Conservation (phyloP, 2,329 filamentous ascomycete genomes). For the Cladosporium sp. region DNA sequence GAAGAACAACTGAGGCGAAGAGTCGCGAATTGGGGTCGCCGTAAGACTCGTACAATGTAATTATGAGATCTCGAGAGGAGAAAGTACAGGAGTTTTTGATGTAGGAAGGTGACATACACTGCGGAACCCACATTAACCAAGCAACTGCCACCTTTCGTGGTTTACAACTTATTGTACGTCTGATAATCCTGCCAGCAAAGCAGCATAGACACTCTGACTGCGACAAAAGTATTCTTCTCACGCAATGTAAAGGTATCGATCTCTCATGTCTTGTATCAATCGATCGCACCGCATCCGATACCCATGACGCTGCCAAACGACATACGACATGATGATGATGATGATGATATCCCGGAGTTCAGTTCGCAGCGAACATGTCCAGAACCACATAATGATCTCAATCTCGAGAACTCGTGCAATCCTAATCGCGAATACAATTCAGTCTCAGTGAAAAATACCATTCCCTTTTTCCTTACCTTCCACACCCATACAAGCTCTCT, state of each 20-base stretch:
- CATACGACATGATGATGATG: constrained; percentile 1
- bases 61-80: neutral
- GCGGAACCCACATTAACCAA: neutral
- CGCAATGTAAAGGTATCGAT: neutral
- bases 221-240: neutral
- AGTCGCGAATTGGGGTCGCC: neutral
- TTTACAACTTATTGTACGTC: neutral
- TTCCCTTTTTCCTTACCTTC: neutral
- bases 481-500: neutral
- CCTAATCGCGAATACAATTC: neutral
- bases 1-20: neutral
- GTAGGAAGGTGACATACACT: neutral
- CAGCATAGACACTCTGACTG: neutral
- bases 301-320: neutral
- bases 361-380: neutral
- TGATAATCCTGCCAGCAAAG: neutral
- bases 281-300: neutral
- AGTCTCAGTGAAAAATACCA: neutral
- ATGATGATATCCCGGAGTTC: neutral
- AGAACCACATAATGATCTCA: neutral
- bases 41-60: neutral
- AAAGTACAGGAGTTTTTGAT: neutral
- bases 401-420: neutral
- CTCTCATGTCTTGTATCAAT: neutral
- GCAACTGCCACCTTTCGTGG: neutral